Conservation (phyloP, 164 flowering plant genomes). For the Nelumbo lutea region DNA sequence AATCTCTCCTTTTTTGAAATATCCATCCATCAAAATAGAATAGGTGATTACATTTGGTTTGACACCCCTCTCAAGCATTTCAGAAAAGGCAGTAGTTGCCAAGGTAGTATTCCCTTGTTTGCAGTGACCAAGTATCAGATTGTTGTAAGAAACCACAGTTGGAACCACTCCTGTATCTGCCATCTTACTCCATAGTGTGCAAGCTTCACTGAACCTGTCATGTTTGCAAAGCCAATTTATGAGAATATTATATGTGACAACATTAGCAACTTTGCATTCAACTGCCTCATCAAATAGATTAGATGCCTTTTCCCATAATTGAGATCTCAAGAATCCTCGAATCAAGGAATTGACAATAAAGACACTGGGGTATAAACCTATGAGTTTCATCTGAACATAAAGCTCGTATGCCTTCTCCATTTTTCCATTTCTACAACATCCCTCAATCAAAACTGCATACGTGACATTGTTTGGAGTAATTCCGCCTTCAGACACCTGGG, state of each 20-base stretch:
- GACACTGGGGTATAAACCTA: constrained; percentile 37
- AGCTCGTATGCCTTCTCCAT: constrained; percentile 54
- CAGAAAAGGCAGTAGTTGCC: constrained; percentile 34
- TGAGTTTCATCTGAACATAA: constrained; percentile 50
- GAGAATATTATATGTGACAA: constrained; percentile 41
- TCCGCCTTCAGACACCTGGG: constrained; percentile 40
- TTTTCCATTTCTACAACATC: constrained; percentile 45
- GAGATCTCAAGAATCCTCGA: constrained; percentile 36
- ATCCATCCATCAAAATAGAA: constrained; percentile 55
- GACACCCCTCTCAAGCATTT: constrained; percentile 41
- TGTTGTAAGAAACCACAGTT: constrained; percentile 50
- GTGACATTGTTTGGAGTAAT: constrained; percentile 50
- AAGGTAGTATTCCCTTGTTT: constrained; percentile 39
- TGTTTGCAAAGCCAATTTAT: constrained; percentile 43
- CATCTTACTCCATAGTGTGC: constrained; percentile 51
- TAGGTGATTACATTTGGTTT: constrained; percentile 56
- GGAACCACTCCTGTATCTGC: constrained; percentile 42
- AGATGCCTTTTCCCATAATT: constrained; percentile 32
- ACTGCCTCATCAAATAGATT: constrained; percentile 62
- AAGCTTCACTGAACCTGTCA: constrained; percentile 50
- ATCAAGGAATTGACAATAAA: constrained; percentile 44
- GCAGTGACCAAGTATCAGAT: constrained; percentile 58
- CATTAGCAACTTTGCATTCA: constrained; percentile 45
- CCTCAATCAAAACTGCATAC: constrained; percentile 57
- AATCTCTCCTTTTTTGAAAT: constrained; percentile 45